A percentile compares a stretch with the other conserved stretches of the same genome.
Conservation (phyloP, 257 asterid species). For the Marsdenia floribunda region DNA sequence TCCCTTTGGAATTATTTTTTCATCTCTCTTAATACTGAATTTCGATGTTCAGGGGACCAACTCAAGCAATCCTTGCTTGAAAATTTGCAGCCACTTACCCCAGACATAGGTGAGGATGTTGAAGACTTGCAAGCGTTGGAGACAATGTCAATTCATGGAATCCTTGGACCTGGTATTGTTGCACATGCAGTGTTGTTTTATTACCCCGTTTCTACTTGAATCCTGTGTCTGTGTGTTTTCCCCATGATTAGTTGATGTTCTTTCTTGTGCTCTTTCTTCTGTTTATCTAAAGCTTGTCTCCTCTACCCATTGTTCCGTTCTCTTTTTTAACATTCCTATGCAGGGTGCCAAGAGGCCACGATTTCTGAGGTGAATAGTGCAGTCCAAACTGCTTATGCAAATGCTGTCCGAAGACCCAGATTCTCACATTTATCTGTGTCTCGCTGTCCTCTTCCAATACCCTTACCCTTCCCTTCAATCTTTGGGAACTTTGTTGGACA, state of each 20-base stretch:
- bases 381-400: slow-evolving; percentile 50
- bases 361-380: slow-evolving; percentile 59
- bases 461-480: slow-evolving; percentile 82
- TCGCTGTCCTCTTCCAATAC: slow-evolving; percentile 83
- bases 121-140: slow-evolving; percentile 77
- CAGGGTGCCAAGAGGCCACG: slow-evolving; percentile 61
- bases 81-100: slow-evolving; percentile 60
- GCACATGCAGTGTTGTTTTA: not conserved
- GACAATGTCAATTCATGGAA: slow-evolving; percentile 67
- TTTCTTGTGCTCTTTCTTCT: not conserved
- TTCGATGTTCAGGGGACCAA: slow-evolving; percentile 32
- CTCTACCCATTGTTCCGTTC: not conserved
- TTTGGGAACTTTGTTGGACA: slow-evolving; percentile 55
- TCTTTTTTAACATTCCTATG: not conserved
- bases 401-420: slow-evolving; percentile 44
- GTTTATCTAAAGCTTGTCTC: not conserved
- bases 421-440: slow-evolving; percentile 74
- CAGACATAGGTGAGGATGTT: slow-evolving; percentile 53
- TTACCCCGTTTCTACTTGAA: not conserved
- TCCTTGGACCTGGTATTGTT: slow-evolving; percentile 59
- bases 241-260: not conserved
- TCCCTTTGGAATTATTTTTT: slow-evolving; percentile 4
- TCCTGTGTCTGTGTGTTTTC: too few species aligned
- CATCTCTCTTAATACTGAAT: slow-evolving; percentile 16
- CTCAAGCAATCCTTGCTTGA: slow-evolving; percentile 40